phyloP scores from a whole-genome alignment of 805 yeast genomes.

The baker's yeast (Saccharomyces cerevisiae) region DNA sequence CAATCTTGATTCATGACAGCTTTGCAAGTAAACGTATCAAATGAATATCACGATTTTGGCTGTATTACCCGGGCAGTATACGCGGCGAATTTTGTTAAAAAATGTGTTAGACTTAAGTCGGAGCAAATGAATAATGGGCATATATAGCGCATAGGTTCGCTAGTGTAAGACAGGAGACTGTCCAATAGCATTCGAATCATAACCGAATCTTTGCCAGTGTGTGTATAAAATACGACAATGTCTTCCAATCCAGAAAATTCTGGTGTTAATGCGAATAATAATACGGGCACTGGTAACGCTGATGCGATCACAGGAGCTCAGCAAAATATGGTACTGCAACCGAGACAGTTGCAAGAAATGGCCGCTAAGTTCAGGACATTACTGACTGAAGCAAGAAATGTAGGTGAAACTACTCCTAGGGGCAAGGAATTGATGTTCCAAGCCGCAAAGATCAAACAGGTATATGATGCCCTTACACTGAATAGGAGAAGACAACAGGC shows the following conservation, averaged over 20 bases:
- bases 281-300: neutral
- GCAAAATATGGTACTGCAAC: constrained; percentile 8
- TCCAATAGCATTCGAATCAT: neutral
- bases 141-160: neutral
- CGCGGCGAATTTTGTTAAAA: neutral
- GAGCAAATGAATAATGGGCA: neutral
- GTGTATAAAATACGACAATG: neutral
- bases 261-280: neutral
- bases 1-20: neutral
- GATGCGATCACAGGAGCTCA: neutral
- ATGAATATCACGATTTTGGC: neutral
- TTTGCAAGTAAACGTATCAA: neutral
- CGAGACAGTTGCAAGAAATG: constrained; percentile 40
- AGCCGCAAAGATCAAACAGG: constrained; percentile 56
- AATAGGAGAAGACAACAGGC: constrained; percentile 28
- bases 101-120: neutral
- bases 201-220: neutral
- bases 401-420: constrained; percentile 50
- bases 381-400: constrained; percentile 52
- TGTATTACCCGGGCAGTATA: neutral
- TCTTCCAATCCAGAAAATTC: constrained; percentile 1
- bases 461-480: constrained; percentile 47
- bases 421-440: constrained; percentile 56
- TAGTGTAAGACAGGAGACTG: neutral
- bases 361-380: constrained; percentile 52